Evolutionary conservation across 2,329 filamentous ascomycete genomes (phyloP).

Genomic region (Clonostachys byssicola): DNA sequence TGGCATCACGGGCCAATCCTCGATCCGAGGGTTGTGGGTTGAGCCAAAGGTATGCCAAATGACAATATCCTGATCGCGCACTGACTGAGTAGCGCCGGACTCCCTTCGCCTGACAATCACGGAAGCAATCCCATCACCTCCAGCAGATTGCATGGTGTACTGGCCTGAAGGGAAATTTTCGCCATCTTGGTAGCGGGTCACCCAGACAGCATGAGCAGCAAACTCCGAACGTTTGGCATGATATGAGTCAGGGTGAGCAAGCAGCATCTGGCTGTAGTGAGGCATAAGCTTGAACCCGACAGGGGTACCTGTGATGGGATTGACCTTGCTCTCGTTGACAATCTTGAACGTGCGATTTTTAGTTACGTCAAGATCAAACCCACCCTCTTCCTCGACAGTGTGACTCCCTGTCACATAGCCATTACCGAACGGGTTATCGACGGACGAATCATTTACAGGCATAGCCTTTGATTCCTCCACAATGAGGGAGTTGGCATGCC

Average conservation of each 20-base stretch:
- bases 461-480: conserved; percentile 32
- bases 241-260: conserved; percentile 30
- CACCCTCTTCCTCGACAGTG: conserved; percentile 32
- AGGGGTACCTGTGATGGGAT: conserved; percentile 9
- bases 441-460: conserved; percentile 30
- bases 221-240: conserved; percentile 35
- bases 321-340: conserved; percentile 9
- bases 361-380: conserved; percentile 42
- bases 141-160: conserved; percentile 41
- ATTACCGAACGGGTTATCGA: conserved; percentile 46
- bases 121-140: conserved; percentile 26
- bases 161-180: conserved; percentile 35
- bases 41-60: conserved; percentile 55
- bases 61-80: conserved; percentile 45
- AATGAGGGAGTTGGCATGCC: conserved; percentile 47
- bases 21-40: conserved; percentile 60
- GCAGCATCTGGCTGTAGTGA: conserved; percentile 37
- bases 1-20: conserved; percentile 69
- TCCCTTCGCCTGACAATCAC: conserved; percentile 13
- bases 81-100: neutral
- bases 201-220: conserved; percentile 35
- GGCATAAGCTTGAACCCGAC: conserved; percentile 42
- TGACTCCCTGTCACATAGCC: conserved; percentile 36
- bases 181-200: conserved; percentile 34
- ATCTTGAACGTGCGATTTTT: conserved; percentile 44